A percentile compares a stretch with the other conserved stretches of the same genome.
Evolutionary conservation across 768 basidiomycete species (phyloP).

Genomic region (Suillus hirtellus): DNA sequence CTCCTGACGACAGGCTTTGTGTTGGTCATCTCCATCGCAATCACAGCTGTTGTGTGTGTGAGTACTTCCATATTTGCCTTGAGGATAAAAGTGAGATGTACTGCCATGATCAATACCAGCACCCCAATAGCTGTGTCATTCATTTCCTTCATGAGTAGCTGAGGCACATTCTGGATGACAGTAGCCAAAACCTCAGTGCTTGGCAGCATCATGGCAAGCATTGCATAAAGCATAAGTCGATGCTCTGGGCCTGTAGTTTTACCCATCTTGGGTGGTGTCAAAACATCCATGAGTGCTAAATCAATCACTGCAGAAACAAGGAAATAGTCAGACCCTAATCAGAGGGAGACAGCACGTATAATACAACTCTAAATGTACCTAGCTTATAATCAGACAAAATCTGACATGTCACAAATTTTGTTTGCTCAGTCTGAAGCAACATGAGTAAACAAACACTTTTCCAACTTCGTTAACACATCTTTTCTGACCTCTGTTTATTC

Average conservation of each 20-base stretch:
- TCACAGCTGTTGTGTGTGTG: constrained; percentile 42
- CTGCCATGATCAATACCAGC: constrained; percentile 54
- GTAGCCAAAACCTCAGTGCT: constrained; percentile 49
- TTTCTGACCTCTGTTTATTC: no score
- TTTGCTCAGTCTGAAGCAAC: background rate
- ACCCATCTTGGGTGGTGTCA: constrained; percentile 74
- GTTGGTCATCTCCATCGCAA: constrained; percentile 73
- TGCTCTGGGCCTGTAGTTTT: constrained; percentile 91
- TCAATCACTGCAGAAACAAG: constrained; percentile 12
- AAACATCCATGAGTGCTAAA: constrained; percentile 63
- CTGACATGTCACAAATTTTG: background rate
- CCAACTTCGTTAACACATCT: background rate
- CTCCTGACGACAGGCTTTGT: constrained; percentile 61
- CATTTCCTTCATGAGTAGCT: constrained; percentile 69
- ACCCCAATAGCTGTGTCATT: constrained; percentile 63
- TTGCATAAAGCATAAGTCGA: constrained; percentile 74
- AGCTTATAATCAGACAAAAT: no score
- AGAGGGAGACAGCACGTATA: no score
- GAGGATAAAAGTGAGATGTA: constrained; percentile 62
- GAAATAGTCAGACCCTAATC: no score
- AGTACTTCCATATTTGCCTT: constrained; percentile 41
- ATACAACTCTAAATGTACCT: no score
- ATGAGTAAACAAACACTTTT: background rate
- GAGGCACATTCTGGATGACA: constrained; percentile 39
- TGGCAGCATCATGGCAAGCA: constrained; percentile 60